These are phyloP conservation scores for Zelopaecilomyces penicillatus DNA, from an alignment of 2,329 filamentous ascomycete species.

Conservation along the genomic window DNA sequence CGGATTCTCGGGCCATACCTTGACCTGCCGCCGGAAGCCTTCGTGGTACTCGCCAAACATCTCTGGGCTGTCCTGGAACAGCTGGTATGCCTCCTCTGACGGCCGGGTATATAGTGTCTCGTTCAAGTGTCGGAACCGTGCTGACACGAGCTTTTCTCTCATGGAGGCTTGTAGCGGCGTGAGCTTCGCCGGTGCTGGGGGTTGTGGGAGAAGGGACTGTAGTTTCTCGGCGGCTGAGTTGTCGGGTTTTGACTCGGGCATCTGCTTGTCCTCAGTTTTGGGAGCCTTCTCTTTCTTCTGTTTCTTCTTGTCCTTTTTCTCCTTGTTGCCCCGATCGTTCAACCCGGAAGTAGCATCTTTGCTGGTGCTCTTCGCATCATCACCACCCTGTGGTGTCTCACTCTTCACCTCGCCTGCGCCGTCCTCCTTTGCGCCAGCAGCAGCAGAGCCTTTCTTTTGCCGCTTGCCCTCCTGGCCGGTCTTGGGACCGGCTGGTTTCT, in stretches of 20 bases:
- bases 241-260: constrained; percentile 8
- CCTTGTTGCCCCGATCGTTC: constrained; percentile 18
- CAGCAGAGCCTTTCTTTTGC: constrained; percentile 17
- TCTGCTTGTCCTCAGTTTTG: constrained; percentile 11
- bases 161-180: constrained; percentile 91
- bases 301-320: constrained; percentile 31
- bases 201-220: constrained; percentile 25
- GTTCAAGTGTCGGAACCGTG: constrained; percentile 94
- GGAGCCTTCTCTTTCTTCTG: constrained; percentile 13
- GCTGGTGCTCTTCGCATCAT: constrained; percentile 13
- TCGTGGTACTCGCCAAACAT: constrained; percentile 96
- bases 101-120: constrained; percentile 92
- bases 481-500: constrained; percentile 26
- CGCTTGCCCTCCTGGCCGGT: constrained; percentile 23
- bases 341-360: neutral
- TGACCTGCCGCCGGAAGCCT: constrained; percentile 90
- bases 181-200: constrained; percentile 50
- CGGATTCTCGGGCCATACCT: constrained; percentile 93
- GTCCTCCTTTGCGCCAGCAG: constrained; percentile 1
- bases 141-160: constrained; percentile 88
- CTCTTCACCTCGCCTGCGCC: constrained; percentile 13
- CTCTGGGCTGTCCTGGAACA: constrained; percentile 79
- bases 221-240: constrained; percentile 14
- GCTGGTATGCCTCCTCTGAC: constrained; percentile 69
- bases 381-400: constrained; percentile 20